Evolutionary conservation across 2,329 filamentous ascomycete species (phyloP).

Genomic region (Ceratocystis ficicola): DNA sequence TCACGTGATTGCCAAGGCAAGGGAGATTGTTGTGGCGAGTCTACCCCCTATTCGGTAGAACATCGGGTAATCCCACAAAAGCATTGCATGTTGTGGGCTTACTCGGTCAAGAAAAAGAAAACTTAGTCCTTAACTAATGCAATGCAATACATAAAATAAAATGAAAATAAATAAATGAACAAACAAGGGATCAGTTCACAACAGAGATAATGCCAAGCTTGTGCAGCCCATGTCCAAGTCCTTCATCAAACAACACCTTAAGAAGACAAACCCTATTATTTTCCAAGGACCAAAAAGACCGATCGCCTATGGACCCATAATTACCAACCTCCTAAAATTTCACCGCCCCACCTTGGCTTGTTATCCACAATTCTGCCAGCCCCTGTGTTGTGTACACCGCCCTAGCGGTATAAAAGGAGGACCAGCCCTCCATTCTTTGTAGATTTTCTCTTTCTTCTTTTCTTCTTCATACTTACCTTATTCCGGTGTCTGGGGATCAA

Average conservation of each 20-base stretch:
- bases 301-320: background rate
- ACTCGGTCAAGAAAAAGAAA: no score
- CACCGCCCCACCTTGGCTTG: background rate
- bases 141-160: no score
- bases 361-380: background rate
- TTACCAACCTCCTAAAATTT: background rate
- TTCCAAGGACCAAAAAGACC: background rate
- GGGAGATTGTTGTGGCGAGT: no score
- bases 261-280: background rate
- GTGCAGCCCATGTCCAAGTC: background rate
- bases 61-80: no score
- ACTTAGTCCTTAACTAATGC: no score
- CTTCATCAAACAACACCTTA: background rate
- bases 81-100: no score
- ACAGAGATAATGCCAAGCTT: no score
- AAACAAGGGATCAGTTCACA: no score
- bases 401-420: constrained; percentile 28
- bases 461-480: constrained; percentile 43
- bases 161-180: no score
- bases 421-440: constrained; percentile 21
- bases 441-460: constrained; percentile 27
- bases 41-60: no score
- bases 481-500: constrained; percentile 34
- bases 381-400: constrained; percentile 2
- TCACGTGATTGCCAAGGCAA: no score